Evolutionary conservation across 108 stramenopile genomes (phyloP).

Genomic region (Nannochloropsis salina): DNA sequence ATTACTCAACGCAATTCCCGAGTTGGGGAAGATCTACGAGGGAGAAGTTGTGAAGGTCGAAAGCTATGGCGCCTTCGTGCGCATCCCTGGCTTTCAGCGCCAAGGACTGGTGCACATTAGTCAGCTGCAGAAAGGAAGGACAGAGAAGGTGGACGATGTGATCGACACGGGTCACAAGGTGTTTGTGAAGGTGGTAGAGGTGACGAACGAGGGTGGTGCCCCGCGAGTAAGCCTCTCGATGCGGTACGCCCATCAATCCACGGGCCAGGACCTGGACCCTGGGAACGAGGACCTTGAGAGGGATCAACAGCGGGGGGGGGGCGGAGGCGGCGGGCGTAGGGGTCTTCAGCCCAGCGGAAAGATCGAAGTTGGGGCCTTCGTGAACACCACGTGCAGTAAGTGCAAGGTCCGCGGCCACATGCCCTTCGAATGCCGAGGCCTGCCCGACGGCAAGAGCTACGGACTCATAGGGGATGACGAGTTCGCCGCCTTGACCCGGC

Average conservation of each 20-base stretch:
- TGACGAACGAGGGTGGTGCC: not conserved
- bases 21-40: not conserved
- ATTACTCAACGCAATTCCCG: too few species aligned
- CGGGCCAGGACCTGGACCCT: not conserved
- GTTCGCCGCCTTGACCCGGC: not conserved
- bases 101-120: constrained; percentile 20
- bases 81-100: constrained; percentile 15
- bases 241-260: not conserved
- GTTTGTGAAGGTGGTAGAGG: constrained; percentile 2
- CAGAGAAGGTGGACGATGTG: constrained; percentile 6
- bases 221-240: not conserved
- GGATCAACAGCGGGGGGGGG: not conserved
- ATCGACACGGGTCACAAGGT: constrained; percentile 12
- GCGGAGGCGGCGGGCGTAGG: not conserved
- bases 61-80: constrained; percentile 10
- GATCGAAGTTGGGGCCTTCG: not conserved
- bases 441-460: not conserved
- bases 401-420: not conserved
- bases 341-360: not conserved
- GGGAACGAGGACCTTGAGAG: not conserved
- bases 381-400: not conserved
- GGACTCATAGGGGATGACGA: constrained; percentile 22
- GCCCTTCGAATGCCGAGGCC: not conserved
- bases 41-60: constrained; percentile 13
- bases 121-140: not conserved